Evolutionary conservation across 805 yeast genomes (phyloP).

Genomic region (Zygosaccharomyces gambellarensis): DNA sequence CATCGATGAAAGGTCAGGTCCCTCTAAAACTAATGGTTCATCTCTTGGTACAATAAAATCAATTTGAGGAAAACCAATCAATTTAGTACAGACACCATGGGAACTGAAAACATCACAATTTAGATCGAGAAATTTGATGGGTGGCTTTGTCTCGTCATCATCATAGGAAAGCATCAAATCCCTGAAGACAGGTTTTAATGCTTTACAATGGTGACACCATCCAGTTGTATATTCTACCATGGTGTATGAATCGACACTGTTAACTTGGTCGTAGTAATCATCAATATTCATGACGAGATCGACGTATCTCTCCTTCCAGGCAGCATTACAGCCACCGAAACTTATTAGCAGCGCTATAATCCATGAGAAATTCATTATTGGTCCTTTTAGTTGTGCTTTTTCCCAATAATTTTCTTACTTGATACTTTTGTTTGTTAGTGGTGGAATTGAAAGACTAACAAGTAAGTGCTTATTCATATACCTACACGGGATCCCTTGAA

Average conservation of each 20-base stretch:
- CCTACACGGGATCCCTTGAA: background rate
- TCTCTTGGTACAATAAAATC: constrained; percentile 50
- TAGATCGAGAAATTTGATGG: constrained; percentile 30
- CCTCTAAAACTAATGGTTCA: constrained; percentile 10
- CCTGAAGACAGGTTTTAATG: constrained; percentile 50
- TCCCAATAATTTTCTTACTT: background rate
- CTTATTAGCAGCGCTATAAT: background rate
- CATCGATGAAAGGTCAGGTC: background rate
- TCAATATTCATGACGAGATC: constrained; percentile 21
- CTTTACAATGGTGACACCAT: constrained; percentile 70
- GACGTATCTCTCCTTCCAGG: constrained; percentile 5
- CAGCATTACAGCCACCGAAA: background rate
- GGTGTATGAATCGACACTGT: constrained; percentile 27
- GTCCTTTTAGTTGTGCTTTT: background rate
- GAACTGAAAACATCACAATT: constrained; percentile 34
- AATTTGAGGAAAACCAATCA: constrained; percentile 62
- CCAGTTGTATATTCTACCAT: constrained; percentile 48
- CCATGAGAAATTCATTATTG: background rate
- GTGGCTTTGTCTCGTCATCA: constrained; percentile 6
- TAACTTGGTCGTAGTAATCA: constrained; percentile 28
- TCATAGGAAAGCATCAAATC: constrained; percentile 42
- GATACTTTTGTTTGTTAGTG: background rate
- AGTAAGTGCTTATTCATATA: background rate
- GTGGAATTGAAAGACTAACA: no score
- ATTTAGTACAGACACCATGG: constrained; percentile 23